Conservation (phyloP, 2,329 filamentous ascomycete species). For the Colletotrichum endophyticum region DNA sequence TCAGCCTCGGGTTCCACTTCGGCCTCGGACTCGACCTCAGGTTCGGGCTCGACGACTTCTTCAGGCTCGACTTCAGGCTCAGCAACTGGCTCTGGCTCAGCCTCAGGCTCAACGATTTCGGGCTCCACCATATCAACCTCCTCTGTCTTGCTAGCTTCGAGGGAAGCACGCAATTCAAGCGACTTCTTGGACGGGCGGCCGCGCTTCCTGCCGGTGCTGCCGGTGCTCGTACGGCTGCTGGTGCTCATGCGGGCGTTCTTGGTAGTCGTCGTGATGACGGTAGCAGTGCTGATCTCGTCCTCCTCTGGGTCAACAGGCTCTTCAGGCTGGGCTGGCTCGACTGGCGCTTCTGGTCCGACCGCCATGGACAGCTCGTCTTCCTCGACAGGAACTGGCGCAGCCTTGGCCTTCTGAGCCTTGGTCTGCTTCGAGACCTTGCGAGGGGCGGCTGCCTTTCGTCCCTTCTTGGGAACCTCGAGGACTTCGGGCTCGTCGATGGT, state of each 20-base stretch:
- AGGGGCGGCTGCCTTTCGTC: conserved; percentile 52
- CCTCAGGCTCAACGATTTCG: background rate
- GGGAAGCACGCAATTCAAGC: conserved; percentile 27
- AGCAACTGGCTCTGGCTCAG: background rate
- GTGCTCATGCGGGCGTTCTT: conserved; percentile 11
- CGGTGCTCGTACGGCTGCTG: background rate
- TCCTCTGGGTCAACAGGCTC: conserved; percentile 28
- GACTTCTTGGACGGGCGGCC: conserved; percentile 36
- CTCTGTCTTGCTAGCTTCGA: background rate
- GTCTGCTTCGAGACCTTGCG: conserved; percentile 59
- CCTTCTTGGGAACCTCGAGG: conserved; percentile 58
- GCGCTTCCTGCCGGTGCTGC: conserved; percentile 31
- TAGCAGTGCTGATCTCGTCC: conserved; percentile 47
- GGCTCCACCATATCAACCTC: background rate
- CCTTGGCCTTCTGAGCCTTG: conserved; percentile 49
- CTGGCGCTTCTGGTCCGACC: background rate
- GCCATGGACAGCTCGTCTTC: conserved; percentile 27
- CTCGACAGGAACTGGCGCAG: conserved; percentile 23
- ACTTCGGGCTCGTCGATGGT: conserved; percentile 34
- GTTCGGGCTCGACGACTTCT: background rate
- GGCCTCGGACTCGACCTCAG: background rate
- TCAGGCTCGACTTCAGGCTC: conserved; percentile 26
- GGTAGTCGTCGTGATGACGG: conserved; percentile 44
- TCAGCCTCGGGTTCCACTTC: conserved; percentile 25
- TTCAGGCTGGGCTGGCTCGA: conserved; percentile 1